Evolutionary conservation across 2,329 filamentous ascomycete species (phyloP).

Genomic region (Zalaria obscura): DNA sequence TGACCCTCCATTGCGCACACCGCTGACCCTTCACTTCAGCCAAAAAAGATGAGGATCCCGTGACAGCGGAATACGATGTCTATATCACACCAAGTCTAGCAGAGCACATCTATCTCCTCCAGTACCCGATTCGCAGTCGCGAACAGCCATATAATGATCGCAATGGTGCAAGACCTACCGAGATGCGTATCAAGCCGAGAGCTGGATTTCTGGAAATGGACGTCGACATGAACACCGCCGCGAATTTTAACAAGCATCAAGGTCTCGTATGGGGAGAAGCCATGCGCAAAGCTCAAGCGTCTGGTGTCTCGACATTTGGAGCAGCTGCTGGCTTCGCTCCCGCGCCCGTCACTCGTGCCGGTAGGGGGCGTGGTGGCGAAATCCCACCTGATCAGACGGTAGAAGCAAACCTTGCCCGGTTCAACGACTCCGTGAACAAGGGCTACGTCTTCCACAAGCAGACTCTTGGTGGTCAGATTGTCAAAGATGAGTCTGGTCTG

Average conservation of each 20-base stretch:
- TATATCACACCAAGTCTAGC: conserved; percentile 65
- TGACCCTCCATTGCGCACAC: too few relatives aligned
- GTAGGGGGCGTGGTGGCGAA: conserved; percentile 17
- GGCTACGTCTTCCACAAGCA: conserved; percentile 65
- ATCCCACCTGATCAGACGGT: conserved; percentile 20
- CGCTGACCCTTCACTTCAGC: too few relatives aligned
- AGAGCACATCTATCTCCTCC: conserved; percentile 54
- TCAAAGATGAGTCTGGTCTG: conserved; percentile 47
- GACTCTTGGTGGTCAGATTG: conserved; percentile 72
- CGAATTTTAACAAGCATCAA: conserved; percentile 71
- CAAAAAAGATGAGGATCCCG: conserved; percentile 27
- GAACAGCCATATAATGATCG: conserved; percentile 47
- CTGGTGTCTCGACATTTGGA: conserved; percentile 27
- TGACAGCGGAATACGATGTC: conserved; percentile 56
- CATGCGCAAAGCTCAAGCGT: conserved; percentile 37
- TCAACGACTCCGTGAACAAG: conserved; percentile 52
- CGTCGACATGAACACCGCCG: conserved; percentile 59
- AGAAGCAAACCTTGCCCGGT: conserved; percentile 33
- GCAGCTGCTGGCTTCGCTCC: conserved; percentile 30
- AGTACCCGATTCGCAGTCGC: conserved; percentile 68
- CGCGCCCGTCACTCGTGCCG: conserved; percentile 10
- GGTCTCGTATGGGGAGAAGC: conserved; percentile 73
- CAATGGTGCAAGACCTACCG: conserved; percentile 44
- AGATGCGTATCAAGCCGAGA: conserved; percentile 68
- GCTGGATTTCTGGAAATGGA: conserved; percentile 85